Conservation (phyloP, 345 rosid genomes). For the Alliaria petiolata region DNA sequence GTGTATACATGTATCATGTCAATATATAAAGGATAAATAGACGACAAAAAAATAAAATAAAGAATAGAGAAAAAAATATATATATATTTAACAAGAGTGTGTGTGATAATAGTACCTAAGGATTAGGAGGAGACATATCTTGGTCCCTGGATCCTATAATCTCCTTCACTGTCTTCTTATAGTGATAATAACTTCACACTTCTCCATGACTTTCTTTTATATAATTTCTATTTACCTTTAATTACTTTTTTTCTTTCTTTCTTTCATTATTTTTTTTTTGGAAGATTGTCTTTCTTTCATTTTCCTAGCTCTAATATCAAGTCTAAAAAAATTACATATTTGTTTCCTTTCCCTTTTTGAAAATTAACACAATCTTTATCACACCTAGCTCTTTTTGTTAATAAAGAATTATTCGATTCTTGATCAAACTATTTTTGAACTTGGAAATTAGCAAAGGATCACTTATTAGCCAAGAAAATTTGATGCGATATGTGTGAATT, state of each 20-base stretch:
- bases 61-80: neutral
- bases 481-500: neutral
- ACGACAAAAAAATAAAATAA: neutral
- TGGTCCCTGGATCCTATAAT: conserved; percentile 33
- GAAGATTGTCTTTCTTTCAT: neutral
- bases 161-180: conserved; percentile 36
- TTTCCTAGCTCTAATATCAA: neutral
- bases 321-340: neutral
- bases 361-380: neutral
- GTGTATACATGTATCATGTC: neutral
- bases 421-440: neutral
- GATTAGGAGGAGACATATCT: conserved; percentile 30
- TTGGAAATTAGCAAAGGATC: neutral
- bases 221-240: neutral
- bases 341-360: neutral
- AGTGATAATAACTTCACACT: conserved; percentile 42
- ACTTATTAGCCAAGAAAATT: neutral
- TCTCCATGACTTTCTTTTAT: conserved; percentile 34
- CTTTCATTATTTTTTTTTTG: too few relatives aligned
- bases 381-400: neutral
- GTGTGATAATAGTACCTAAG: conserved; percentile 31
- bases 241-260: neutral
- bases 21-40: neutral
- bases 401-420: neutral
- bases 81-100: neutral